A percentile compares a stretch with the other conserved stretches of the same genome.
Evolutionary conservation across 306 rosid genomes (phyloP).

Genomic region (Vigna reflexopilosa): DNA sequence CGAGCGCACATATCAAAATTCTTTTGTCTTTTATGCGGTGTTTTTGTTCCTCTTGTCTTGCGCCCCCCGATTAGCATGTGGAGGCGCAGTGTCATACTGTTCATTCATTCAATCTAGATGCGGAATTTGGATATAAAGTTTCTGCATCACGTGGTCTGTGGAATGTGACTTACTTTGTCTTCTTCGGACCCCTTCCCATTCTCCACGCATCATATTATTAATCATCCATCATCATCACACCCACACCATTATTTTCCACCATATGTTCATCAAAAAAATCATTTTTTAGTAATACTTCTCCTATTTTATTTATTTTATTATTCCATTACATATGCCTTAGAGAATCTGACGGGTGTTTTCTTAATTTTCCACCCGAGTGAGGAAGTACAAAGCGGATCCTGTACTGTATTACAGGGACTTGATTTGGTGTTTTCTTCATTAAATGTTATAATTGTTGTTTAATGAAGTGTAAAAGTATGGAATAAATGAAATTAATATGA

Average conservation of each 20-base stretch:
- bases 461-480: background rate
- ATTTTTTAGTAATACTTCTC: background rate
- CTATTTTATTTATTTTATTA: background rate
- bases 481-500: background rate
- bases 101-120: slow-evolving; percentile 45
- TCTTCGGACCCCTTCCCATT: slow-evolving; percentile 42
- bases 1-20: slow-evolving; percentile 36
- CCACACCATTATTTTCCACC: background rate
- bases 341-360: background rate
- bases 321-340: background rate
- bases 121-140: slow-evolving; percentile 46
- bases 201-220: slow-evolving; percentile 28
- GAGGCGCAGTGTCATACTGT: slow-evolving; percentile 40
- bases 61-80: slow-evolving; percentile 56
- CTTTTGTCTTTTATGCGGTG: slow-evolving; percentile 52
- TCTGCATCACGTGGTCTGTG: slow-evolving; percentile 60
- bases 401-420: background rate
- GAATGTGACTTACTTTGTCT: slow-evolving; percentile 37
- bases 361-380: background rate
- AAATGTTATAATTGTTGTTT: background rate
- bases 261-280: background rate
- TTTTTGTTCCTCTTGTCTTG: slow-evolving; percentile 51
- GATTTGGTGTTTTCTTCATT: background rate
- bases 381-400: background rate
- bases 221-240: slow-evolving; percentile 37